Evolutionary conservation across 257 asterid species (phyloP).

Genomic region (Ilex aquifolium): DNA sequence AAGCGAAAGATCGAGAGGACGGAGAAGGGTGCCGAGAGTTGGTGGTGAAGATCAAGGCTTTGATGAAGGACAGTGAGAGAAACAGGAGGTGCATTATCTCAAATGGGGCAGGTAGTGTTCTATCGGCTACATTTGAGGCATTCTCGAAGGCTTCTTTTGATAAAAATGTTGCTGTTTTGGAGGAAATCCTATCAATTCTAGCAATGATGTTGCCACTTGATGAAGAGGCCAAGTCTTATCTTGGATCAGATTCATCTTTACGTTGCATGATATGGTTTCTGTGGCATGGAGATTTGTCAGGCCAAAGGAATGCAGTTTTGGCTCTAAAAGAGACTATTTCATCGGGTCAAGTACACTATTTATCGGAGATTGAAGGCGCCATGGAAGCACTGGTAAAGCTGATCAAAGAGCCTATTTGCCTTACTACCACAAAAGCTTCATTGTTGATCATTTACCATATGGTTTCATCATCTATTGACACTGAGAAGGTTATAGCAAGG

Average conservation of each 20-base stretch:
- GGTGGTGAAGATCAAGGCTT: constrained; percentile 21
- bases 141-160: constrained; percentile 15
- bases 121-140: constrained; percentile 32
- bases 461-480: constrained; percentile 4
- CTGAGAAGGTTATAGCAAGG: constrained; percentile 5
- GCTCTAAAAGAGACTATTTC: constrained; percentile 17
- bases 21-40: constrained; percentile 16
- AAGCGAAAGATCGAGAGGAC: constrained; percentile 8
- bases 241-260: constrained; percentile 33
- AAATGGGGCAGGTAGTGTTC: constrained; percentile 17
- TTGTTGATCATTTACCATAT: constrained; percentile 31
- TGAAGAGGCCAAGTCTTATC: constrained; percentile 22
- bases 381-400: constrained; percentile 35
- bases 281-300: constrained; percentile 26
- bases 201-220: constrained; percentile 19
- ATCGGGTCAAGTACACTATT: constrained; percentile 1
- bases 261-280: constrained; percentile 22
- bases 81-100: constrained; percentile 31
- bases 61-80: constrained; percentile 37
- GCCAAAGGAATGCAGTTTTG: constrained; percentile 21
- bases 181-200: constrained; percentile 32
- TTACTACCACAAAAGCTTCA: constrained; percentile 42
- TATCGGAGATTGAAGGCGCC: constrained; percentile 22
- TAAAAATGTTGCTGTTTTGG: constrained; percentile 7
- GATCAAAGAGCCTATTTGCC: constrained; percentile 41